Percentiles rank a stretch among this genome's conserved stretches.
phyloP scores from a whole-genome alignment of 805 yeast genomes.

The Ogataea methanolica region DNA sequence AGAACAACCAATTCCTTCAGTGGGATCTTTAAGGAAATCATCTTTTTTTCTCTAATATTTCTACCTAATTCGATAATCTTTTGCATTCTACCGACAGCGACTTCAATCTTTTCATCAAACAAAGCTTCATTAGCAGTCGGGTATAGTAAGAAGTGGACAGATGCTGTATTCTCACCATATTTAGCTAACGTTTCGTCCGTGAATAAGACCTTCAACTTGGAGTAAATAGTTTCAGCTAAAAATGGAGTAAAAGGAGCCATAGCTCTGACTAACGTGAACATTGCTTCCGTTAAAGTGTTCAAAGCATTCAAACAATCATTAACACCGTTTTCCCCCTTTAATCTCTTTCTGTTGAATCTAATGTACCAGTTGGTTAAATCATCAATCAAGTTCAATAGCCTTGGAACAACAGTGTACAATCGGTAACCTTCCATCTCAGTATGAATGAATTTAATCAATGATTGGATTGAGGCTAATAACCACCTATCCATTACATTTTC shows the following conservation, averaged over 20 bases:
- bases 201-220: constrained; percentile 60
- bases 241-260: constrained; percentile 99
- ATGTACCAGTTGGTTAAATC: constrained; percentile 98
- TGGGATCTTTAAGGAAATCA: constrained; percentile 91
- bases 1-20: constrained; percentile 81
- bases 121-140: constrained; percentile 80
- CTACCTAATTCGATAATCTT: constrained; percentile 94
- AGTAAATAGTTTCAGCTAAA: constrained; percentile 86
- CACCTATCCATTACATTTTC: constrained; percentile 96
- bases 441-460: constrained; percentile 81
- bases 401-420: constrained; percentile 94
- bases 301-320: constrained; percentile 83
- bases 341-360: constrained; percentile 95
- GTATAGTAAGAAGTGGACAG: constrained; percentile 91
- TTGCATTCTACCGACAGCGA: constrained; percentile 93
- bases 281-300: constrained; percentile 86
- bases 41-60: constrained; percentile 93
- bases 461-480: constrained; percentile 95
- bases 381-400: constrained; percentile 81
- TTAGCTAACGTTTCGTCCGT: constrained; percentile 49
- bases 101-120: constrained; percentile 77
- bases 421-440: constrained; percentile 86
- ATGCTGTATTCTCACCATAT: constrained; percentile 58
- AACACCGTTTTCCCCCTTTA: constrained; percentile 88
- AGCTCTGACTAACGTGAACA: constrained; percentile 83